Percentiles rank a stretch among this genome's conserved stretches.
These are phyloP conservation scores for Diaporthe helianthi DNA, from an alignment of 2,329 filamentous ascomycete species.

Conservation along the genomic window DNA sequence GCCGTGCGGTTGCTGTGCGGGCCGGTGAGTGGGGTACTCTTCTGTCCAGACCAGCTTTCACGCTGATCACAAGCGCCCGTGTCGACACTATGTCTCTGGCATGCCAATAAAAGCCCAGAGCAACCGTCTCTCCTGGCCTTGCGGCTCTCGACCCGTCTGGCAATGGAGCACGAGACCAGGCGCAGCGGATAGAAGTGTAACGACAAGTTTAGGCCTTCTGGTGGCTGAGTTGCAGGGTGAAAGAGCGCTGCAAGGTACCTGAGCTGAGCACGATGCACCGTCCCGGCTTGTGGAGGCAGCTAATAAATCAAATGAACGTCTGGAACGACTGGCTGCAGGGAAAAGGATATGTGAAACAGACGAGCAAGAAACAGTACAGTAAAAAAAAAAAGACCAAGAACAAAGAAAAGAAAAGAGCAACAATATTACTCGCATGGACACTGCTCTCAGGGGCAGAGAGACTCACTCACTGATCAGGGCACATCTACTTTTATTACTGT, in stretches of 20 bases:
- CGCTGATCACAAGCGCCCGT: constrained; percentile 34
- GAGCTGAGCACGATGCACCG: constrained; percentile 26
- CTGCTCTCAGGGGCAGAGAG: background rate
- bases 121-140: background rate
- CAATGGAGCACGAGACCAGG: constrained; percentile 27
- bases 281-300: constrained; percentile 33
- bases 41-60: constrained; percentile 25
- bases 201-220: constrained; percentile 9
- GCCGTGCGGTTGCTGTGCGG: constrained; percentile 28
- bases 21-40: constrained; percentile 15
- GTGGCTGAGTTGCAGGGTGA: background rate
- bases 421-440: background rate
- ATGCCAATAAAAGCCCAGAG: constrained; percentile 29
- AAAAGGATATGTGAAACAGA: constrained; percentile 17
- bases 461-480: background rate
- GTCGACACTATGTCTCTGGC: constrained; percentile 30
- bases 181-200: constrained; percentile 25
- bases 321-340: constrained; percentile 31
- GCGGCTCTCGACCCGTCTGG: constrained; percentile 27
- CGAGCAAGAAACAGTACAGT: too few species aligned
- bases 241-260: constrained; percentile 27
- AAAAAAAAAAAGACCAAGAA: constrained; percentile 23
- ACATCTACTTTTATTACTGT: constrained; percentile 3
- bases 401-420: too few species aligned
- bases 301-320: constrained; percentile 39